Evolutionary conservation across 2,329 filamentous ascomycete species (phyloP).

Genomic region (Botrytis aclada): DNA sequence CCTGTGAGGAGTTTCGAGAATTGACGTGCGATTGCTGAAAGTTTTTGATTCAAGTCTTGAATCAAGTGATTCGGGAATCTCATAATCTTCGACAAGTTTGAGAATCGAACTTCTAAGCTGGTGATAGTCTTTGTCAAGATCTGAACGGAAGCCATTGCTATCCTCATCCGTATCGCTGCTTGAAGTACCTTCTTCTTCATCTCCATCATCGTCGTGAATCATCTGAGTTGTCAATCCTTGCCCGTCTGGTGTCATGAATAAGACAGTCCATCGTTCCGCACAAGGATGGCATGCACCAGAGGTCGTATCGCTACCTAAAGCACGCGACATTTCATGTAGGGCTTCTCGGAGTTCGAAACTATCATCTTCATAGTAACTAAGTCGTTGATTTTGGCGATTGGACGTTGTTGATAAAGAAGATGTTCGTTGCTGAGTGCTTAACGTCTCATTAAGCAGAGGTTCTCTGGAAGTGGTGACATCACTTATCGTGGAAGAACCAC

Average conservation of each 20-base stretch:
- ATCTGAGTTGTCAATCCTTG: slow-evolving; percentile 67
- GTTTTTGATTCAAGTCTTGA: slow-evolving; percentile 57
- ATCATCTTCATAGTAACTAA: slow-evolving; percentile 59
- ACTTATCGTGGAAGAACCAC: slow-evolving; percentile 68
- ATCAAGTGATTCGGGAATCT: slow-evolving; percentile 67
- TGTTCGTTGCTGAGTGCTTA: slow-evolving; percentile 50
- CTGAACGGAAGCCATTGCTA: slow-evolving; percentile 52
- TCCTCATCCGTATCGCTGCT: slow-evolving; percentile 60
- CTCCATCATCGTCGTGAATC: slow-evolving; percentile 67
- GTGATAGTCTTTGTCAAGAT: slow-evolving; percentile 76
- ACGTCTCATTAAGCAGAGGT: slow-evolving; percentile 56
- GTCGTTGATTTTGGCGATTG: slow-evolving; percentile 45
- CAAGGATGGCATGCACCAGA: slow-evolving; percentile 74
- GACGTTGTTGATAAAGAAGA: slow-evolving; percentile 47
- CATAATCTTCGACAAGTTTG: slow-evolving; percentile 77
- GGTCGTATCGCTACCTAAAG: slow-evolving; percentile 60
- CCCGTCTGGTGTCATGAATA: slow-evolving; percentile 74
- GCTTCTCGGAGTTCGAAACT: slow-evolving; percentile 64
- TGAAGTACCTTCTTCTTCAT: slow-evolving; percentile 63
- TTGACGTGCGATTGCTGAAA: slow-evolving; percentile 67
- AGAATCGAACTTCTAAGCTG: slow-evolving; percentile 76
- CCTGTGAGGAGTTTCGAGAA: slow-evolving; percentile 48
- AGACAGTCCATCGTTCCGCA: slow-evolving; percentile 76
- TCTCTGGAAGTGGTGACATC: slow-evolving; percentile 66
- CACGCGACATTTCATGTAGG: slow-evolving; percentile 67